These are phyloP conservation scores for Ganoderma meredithae DNA, from an alignment of 1,284 basidiomycete genomes.

Conservation along the genomic window DNA sequence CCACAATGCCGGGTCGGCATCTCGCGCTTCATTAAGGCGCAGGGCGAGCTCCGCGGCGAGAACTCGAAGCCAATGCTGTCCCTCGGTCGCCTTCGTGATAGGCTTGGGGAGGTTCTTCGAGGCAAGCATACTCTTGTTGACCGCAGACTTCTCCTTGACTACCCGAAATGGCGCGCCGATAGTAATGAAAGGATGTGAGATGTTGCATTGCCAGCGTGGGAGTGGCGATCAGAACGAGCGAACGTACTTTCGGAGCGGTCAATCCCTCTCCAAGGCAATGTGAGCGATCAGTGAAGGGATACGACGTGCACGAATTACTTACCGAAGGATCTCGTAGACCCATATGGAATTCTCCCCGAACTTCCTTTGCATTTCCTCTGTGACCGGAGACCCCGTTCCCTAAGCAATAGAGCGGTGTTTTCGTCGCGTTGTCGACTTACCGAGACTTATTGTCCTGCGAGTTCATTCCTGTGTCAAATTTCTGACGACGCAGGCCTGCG, in stretches of 20 bases:
- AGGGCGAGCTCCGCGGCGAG: conserved; percentile 90
- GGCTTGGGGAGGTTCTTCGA: conserved; percentile 89
- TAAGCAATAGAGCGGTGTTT: conserved; percentile 23
- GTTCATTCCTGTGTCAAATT: not conserved
- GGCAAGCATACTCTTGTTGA: conserved; percentile 92
- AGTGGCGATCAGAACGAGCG: not conserved
- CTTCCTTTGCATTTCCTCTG: conserved; percentile 84
- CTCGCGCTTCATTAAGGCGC: conserved; percentile 84
- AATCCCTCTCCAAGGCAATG: conserved; percentile 70
- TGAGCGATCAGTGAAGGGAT: not conserved
- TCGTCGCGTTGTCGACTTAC: conserved; percentile 13
- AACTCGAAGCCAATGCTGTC: conserved; percentile 90
- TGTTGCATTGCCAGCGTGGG: conserved; percentile 5
- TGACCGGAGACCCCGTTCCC: not conserved
- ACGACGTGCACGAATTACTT: conserved; percentile 29
- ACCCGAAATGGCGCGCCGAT: conserved; percentile 2
- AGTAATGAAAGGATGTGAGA: conserved; percentile 24
- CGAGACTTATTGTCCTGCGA: conserved; percentile 26
- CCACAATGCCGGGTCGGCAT: conserved; percentile 82
- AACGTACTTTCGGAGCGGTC: conserved; percentile 86
- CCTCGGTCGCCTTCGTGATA: conserved; percentile 77
- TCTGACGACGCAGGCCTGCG: not conserved
- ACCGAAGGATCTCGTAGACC: conserved; percentile 89
- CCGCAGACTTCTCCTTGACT: conserved; percentile 87
- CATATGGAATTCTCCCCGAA: conserved; percentile 89